phyloP scores from a whole-genome alignment of 1,284 basidiomycete species.

The Afroboletus lepidellus region DNA sequence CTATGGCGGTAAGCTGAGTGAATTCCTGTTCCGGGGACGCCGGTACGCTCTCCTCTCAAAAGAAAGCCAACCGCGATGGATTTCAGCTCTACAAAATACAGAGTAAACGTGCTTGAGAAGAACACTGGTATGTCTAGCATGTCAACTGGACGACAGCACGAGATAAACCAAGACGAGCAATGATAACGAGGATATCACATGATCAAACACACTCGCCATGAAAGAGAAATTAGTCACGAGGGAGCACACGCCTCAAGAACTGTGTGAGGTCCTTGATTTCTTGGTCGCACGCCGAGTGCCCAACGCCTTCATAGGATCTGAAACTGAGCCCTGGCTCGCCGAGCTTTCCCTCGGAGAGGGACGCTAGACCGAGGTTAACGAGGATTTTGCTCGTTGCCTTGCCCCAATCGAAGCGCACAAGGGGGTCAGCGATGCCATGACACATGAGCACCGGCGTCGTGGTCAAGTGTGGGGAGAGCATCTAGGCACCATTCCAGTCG shows the following conservation, averaged over 20 bases:
- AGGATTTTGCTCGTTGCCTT: neutral
- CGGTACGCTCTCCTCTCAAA: too few relatives aligned
- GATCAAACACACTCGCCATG: neutral
- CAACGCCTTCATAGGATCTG: neutral
- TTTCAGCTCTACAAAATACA: too few relatives aligned
- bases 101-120: too few relatives aligned
- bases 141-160: too few relatives aligned
- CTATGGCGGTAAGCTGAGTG: too few relatives aligned
- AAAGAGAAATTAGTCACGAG: neutral
- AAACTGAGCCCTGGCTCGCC: neutral
- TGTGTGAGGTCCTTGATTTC: neutral
- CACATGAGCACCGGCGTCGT: neutral
- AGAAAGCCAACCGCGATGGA: too few relatives aligned
- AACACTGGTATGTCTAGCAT: too few relatives aligned
- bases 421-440: neutral
- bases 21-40: too few relatives aligned
- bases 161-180: too few relatives aligned
- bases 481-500: neutral
- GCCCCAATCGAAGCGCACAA: neutral
- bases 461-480: neutral
- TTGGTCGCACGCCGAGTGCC: neutral
- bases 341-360: neutral
- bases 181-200: too few relatives aligned
- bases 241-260: conserved; percentile 1
- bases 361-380: neutral